These are phyloP conservation scores for Boletus subcaerulescens DNA, from an alignment of 768 basidiomycete genomes.

Conservation along the genomic window DNA sequence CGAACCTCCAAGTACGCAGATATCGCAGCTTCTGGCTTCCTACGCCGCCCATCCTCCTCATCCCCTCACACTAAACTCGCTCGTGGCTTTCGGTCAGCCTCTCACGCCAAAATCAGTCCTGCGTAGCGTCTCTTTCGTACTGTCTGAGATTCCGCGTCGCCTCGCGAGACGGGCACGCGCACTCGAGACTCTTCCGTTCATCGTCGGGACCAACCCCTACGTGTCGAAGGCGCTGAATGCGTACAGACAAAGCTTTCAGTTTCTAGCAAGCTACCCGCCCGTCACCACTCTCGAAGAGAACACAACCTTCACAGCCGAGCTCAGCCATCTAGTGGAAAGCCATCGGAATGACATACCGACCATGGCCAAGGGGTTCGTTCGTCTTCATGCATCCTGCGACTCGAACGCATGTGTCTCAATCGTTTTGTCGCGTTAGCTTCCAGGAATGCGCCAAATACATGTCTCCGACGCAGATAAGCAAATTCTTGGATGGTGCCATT, in stretches of 20 bases:
- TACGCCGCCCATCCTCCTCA: slow-evolving; percentile 62
- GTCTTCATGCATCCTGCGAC: slow-evolving; percentile 13
- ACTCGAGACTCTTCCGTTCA: slow-evolving; percentile 77
- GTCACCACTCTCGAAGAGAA: slow-evolving; percentile 72
- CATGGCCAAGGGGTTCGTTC: slow-evolving; percentile 78
- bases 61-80: slow-evolving; percentile 66
- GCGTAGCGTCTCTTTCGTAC: slow-evolving; percentile 68
- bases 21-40: slow-evolving; percentile 58
- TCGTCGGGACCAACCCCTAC: slow-evolving; percentile 87
- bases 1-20: slow-evolving; percentile 48
- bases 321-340: slow-evolving; percentile 68
- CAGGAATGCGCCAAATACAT: slow-evolving; percentile 85
- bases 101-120: slow-evolving; percentile 68
- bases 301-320: slow-evolving; percentile 57
- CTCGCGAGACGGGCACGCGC: slow-evolving; percentile 72
- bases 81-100: slow-evolving; percentile 75
- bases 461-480: slow-evolving; percentile 72
- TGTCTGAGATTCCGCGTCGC: slow-evolving; percentile 74
- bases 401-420: not conserved
- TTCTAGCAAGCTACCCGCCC: slow-evolving; percentile 62
- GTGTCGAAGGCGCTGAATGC: slow-evolving; percentile 68
- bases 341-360: slow-evolving; percentile 89
- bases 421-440: slow-evolving; percentile 48
- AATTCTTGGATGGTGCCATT: slow-evolving; percentile 81
- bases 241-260: slow-evolving; percentile 67